Evolutionary conservation across 768 basidiomycete genomes (phyloP), one percentile per base, ranked within the genome.

Genomic region (Russula dissimulans): DNA sequence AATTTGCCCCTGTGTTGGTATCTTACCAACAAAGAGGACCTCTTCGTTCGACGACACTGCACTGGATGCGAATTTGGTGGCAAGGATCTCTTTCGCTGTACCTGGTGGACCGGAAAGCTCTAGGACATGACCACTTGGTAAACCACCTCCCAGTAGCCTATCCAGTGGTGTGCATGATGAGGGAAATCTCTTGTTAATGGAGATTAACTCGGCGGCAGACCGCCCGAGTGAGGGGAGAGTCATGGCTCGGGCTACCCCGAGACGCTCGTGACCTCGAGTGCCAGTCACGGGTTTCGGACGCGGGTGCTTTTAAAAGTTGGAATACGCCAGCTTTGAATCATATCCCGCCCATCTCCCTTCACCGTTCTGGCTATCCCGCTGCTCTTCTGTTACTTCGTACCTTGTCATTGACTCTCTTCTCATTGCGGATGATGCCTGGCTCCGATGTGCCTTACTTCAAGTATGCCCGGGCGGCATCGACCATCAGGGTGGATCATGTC

Each of bases 101-200:
- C 89, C 89, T 0, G 89, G 88, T 47, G 87, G 85, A 0, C 89
- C 88, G 34, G 86, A 86, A 65, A 91, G 73, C 72, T 91, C 89
- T 18, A 90, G 75, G 62, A 88, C 76, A 63, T 79, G 76, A 8
- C 86, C 85, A 58, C 76, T 77, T 56, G 74, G 71, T 47, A 91
- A 70, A 15, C 89, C 89, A 47, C 86, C 86, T 36, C 75, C 78
- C 5, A 91, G 76, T 3, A 89, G 69, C 17, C 72, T 72, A 65
- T 90, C 85, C 32, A 87, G 71, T 12, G 80, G 75, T 4, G 69
- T 57, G 67, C 78, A 84, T 6, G 69, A 67, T 0, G 83, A 82
- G 4, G 75, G 65, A 38, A 80, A 70, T 56, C 63, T 64, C 54
- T 59, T 66, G 46, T 64, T 67, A 56, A 36, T 71, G 49, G 67